phyloP scores from a whole-genome alignment of 441 rosid species.

The Kokia cookei region DNA sequence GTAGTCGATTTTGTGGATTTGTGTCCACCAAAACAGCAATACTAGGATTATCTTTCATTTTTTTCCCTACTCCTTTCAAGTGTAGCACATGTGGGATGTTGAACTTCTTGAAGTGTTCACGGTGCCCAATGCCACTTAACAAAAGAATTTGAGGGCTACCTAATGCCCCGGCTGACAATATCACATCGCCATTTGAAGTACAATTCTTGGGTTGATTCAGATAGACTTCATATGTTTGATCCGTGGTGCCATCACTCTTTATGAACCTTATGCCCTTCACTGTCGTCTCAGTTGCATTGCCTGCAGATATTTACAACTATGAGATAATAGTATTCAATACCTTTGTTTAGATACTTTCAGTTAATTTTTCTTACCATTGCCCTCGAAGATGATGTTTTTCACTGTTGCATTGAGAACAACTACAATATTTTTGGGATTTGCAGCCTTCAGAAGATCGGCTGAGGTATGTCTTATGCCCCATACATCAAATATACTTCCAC shows the following conservation, averaged over 20 bases:
- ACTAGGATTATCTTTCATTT: conserved; percentile 61
- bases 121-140: conserved; percentile 69
- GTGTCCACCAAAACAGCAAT: conserved; percentile 39
- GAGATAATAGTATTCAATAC: background rate
- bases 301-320: conserved; percentile 21
- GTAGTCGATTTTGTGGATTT: conserved; percentile 33
- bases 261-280: conserved; percentile 55
- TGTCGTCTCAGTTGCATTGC: conserved; percentile 22
- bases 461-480: conserved; percentile 66
- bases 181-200: conserved; percentile 41
- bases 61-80: conserved; percentile 41
- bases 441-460: conserved; percentile 62
- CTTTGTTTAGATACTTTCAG: background rate
- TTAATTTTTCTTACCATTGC: conserved; percentile 25
- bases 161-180: conserved; percentile 68
- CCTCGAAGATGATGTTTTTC: conserved; percentile 40
- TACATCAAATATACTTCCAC: conserved; percentile 54
- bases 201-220: conserved; percentile 33
- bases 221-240: conserved; percentile 40
- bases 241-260: conserved; percentile 38
- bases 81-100: conserved; percentile 34
- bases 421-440: conserved; percentile 33
- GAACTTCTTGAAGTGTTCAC: conserved; percentile 35
- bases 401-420: conserved; percentile 66
- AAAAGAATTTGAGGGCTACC: conserved; percentile 75